Conservation (phyloP, 2,329 filamentous ascomycete genomes). For the Rachicladosporium sp. region DNA sequence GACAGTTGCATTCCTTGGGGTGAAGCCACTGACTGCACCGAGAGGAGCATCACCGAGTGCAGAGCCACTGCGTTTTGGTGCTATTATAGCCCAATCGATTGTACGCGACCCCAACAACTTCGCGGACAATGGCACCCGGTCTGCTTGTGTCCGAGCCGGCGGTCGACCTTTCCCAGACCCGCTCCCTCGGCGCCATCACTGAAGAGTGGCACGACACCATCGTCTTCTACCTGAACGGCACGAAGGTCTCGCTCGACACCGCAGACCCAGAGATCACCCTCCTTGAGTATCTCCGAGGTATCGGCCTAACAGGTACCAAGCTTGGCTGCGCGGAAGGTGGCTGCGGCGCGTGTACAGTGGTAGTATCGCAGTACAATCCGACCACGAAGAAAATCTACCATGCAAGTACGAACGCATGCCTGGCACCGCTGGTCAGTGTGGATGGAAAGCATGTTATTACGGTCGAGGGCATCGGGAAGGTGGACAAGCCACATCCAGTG, state of each 20-base stretch:
- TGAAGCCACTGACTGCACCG: neutral
- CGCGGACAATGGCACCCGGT: conserved; percentile 43
- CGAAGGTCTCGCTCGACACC: conserved; percentile 70
- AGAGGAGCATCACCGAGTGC: neutral
- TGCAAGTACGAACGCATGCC: conserved; percentile 89
- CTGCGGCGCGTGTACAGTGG: conserved; percentile 91
- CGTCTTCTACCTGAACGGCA: conserved; percentile 89
- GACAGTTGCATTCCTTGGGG: neutral
- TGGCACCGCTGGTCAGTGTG: conserved; percentile 82
- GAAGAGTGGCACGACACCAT: conserved; percentile 75
- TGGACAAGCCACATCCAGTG: conserved; percentile 72
- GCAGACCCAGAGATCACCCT: conserved; percentile 86
- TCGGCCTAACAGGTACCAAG: conserved; percentile 91
- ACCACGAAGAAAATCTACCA: conserved; percentile 90
- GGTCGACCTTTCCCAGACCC: conserved; percentile 31
- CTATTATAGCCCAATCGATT: too few species aligned
- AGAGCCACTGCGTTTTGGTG: too few species aligned
- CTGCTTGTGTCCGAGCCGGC: conserved; percentile 35
- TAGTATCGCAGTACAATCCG: conserved; percentile 85
- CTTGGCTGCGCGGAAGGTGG: conserved; percentile 93
- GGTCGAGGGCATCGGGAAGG: conserved; percentile 86
- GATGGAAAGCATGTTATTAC: conserved; percentile 98
- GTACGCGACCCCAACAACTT: neutral
- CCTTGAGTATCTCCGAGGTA: conserved; percentile 81
- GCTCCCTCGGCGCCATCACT: conserved; percentile 50